Conservation (phyloP, 2,329 filamentous ascomycete species). For the Alternaria infectoria region DNA sequence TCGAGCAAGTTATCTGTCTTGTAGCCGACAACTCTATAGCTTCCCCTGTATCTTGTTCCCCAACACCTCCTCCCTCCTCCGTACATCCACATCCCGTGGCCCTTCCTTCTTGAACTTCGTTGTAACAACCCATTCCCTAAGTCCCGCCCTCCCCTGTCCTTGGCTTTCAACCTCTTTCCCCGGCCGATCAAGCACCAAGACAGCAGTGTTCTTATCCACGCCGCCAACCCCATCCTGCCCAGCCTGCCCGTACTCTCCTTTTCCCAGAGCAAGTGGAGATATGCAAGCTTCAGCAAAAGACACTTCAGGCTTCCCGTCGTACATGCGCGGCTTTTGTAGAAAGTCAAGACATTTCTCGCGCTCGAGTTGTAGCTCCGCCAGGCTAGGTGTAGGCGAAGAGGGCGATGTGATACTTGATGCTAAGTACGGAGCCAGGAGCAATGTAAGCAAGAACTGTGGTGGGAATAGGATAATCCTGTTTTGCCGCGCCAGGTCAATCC, state of each 20-base stretch:
- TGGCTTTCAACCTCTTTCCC: slow-evolving; percentile 62
- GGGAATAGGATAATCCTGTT: slow-evolving; percentile 85
- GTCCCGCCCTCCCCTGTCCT: slow-evolving; percentile 56
- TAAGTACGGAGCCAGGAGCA: slow-evolving; percentile 63
- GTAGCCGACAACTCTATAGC: slow-evolving; percentile 11
- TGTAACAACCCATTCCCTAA: slow-evolving; percentile 62
- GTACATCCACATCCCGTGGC: slow-evolving; percentile 62
- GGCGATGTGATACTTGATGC: slow-evolving; percentile 38
- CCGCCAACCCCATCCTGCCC: slow-evolving; percentile 39
- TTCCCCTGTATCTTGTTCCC: slow-evolving; percentile 38
- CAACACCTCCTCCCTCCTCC: slow-evolving; percentile 51
- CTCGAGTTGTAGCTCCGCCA: slow-evolving; percentile 50
- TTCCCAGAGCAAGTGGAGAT: slow-evolving; percentile 48
- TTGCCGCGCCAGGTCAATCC: slow-evolving; percentile 68
- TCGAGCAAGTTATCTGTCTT: not conserved
- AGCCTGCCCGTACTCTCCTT: slow-evolving; percentile 44
- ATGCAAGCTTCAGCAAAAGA: slow-evolving; percentile 55
- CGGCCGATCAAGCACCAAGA: slow-evolving; percentile 61
- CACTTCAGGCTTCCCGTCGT: slow-evolving; percentile 39
- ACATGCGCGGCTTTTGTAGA: slow-evolving; percentile 58
- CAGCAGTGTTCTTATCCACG: slow-evolving; percentile 56
- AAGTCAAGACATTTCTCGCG: slow-evolving; percentile 52
- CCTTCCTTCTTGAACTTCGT: slow-evolving; percentile 64
- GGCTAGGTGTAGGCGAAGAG: slow-evolving; percentile 30
- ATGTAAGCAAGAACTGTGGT: slow-evolving; percentile 80